These are phyloP conservation scores for Calonectria pteridis DNA, from an alignment of 2,329 filamentous ascomycete species.

Conservation along the genomic window DNA sequence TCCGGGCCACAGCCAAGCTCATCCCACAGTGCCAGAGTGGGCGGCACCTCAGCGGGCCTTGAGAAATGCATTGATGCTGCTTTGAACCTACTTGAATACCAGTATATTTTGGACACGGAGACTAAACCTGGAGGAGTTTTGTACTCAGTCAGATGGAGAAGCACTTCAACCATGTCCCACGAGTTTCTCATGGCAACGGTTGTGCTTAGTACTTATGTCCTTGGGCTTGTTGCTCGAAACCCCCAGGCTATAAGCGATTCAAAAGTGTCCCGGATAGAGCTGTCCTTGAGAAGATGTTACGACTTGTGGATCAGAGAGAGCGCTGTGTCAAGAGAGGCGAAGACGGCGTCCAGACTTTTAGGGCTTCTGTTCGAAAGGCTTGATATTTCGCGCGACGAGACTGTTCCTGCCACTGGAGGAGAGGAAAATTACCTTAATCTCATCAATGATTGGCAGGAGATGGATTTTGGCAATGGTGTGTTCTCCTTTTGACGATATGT, in stretches of 20 bases:
- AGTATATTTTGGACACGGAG: background rate
- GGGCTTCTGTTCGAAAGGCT: background rate
- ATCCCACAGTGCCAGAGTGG: background rate
- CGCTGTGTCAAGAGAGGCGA: background rate
- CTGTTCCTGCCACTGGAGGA: background rate
- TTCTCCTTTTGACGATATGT: background rate
- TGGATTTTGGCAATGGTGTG: background rate
- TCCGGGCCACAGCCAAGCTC: background rate
- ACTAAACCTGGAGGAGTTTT: background rate
- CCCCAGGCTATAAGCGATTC: no score
- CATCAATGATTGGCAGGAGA: background rate
- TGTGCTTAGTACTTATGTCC: background rate
- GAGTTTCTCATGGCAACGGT: conserved; percentile 8
- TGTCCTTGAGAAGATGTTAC: background rate
- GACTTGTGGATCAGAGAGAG: background rate
- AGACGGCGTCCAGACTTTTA: background rate
- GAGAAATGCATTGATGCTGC: background rate
- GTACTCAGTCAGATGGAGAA: background rate
- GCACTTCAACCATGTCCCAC: background rate
- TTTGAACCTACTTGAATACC: background rate
- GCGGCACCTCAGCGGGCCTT: no score
- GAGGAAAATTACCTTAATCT: background rate
- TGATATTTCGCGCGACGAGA: background rate
- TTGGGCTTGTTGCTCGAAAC: background rate
- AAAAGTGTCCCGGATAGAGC: background rate